Conservation (phyloP, 805 yeast genomes). For the Limtongia smithiae region DNA sequence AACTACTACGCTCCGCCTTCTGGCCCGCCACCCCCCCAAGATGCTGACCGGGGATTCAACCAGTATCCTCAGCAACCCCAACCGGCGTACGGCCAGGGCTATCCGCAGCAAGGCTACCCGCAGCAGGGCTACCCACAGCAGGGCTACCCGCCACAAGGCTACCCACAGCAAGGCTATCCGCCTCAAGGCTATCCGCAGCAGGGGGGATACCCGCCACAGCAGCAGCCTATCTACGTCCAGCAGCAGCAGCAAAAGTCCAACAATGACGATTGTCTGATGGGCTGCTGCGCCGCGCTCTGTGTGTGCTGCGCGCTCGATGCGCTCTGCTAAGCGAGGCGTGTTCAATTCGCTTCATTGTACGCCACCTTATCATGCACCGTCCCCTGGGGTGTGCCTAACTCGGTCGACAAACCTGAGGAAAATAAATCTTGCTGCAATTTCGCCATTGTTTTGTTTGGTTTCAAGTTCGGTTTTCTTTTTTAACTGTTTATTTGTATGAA, state of each 20-base stretch:
- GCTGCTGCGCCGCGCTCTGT: slow-evolving; percentile 31
- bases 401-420: too few species aligned
- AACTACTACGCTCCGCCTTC: slow-evolving; percentile 23
- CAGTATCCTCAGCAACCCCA: slow-evolving; percentile 25
- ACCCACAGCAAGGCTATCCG: slow-evolving; percentile 20
- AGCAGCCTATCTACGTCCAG: slow-evolving; percentile 14
- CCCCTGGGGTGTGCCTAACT: too few species aligned
- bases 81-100: slow-evolving; percentile 6
- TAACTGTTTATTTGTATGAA: too few species aligned
- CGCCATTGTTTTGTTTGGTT: too few species aligned
- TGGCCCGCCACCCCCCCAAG: slow-evolving; percentile 9
- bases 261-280: slow-evolving; percentile 21
- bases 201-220: slow-evolving; percentile 14
- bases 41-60: slow-evolving; percentile 16
- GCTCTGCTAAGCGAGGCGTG: slow-evolving; percentile 12
- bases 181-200: slow-evolving; percentile 11
- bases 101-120: slow-evolving; percentile 7
- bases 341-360: not conserved
- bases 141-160: slow-evolving; percentile 11
- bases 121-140: slow-evolving; percentile 6
- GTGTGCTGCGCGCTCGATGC: slow-evolving; percentile 30
- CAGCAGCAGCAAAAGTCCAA: slow-evolving; percentile 15
- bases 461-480: too few species aligned
- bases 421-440: too few species aligned
- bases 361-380: not conserved